Base-by-base conservation (phyloP, 2,329 filamentous ascomycete species). In the Aureobasidium sp. region DNA sequence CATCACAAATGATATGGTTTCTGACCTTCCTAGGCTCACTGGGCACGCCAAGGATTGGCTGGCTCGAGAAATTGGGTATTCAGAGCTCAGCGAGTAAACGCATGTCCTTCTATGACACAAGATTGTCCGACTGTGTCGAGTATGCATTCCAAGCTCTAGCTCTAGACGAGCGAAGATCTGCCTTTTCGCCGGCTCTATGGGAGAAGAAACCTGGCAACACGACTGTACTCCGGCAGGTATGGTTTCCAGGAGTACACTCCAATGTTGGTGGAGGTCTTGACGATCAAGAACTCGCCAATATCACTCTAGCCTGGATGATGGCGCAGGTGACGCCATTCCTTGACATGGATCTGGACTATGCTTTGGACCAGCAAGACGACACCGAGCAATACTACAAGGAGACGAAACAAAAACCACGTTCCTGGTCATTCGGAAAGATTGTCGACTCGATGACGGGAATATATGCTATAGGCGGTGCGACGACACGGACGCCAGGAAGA, bases 241-340 rank as follows among this genome's bases (percentile, higher is more conserved):
- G 78, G 78, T 80, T 80, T 62, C 77, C 77, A 0, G 78, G 78
- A 17, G 76, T 75, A 1, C 78, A 80, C 63, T 68, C 69, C 27
- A 79, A 79, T 62, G 65, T 79, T 12, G 78, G 78, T 11, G 78
- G 78, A n/a, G 78, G 77, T 9, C 74, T 73, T 57, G 70, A 72
- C 29, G 77, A 79, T 61, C 74, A 77, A 64, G 75, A 81, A 36
- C 73, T 80, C 37, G 76, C 79, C 12, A 79, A 82, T 44, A 81
- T 83, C 31, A 76, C 78, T 5, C 70, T 84, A 1, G 81, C 81
- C 4, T 84, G 81, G 81, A 84, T 84, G 81, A 80, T 83, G 67
- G 75, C 77, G 56, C 80, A 83, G 62, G 69, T 82, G 48, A 72
- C 76, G 58, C 74, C 75, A 1, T 79, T 79, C 48, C 67, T 79